Conservation (phyloP, 257 asterid genomes). For the Cinchona pubescens region DNA sequence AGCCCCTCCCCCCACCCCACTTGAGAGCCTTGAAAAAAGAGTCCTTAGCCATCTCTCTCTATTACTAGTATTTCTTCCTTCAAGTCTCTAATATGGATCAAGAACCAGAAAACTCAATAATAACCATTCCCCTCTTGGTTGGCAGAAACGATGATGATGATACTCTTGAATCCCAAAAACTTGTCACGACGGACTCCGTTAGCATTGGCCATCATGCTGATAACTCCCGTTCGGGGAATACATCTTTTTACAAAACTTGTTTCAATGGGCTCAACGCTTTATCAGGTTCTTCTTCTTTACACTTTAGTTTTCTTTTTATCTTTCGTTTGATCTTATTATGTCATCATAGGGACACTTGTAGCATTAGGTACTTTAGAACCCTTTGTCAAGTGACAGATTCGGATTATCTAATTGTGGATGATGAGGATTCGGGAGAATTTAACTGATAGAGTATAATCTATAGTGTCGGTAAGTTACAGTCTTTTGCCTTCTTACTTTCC, state of each 20-base stretch:
- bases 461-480: no score
- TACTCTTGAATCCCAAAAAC: no score
- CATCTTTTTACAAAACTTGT: slow-evolving; percentile 79
- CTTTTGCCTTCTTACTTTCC: no score
- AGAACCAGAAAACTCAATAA: slow-evolving; percentile 16
- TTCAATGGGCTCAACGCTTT: slow-evolving; percentile 86
- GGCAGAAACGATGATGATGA: slow-evolving; percentile 5
- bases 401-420: no score
- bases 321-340: background rate
- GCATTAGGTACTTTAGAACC: no score
- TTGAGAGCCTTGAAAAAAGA: no score
- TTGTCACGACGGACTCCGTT: background rate
- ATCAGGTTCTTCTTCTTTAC: slow-evolving; percentile 35
- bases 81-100: slow-evolving; percentile 25
- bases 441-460: no score
- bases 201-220: background rate
- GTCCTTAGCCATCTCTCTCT: background rate
- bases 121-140: slow-evolving; percentile 26
- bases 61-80: no score
- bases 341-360: no score
- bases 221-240: slow-evolving; percentile 10
- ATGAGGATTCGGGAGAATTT: no score
- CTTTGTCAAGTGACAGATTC: no score
- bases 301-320: background rate
- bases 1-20: no score